Evolutionary conservation across 169 alveolate species (phyloP).

Genomic region (Eimeria tenella): DNA sequence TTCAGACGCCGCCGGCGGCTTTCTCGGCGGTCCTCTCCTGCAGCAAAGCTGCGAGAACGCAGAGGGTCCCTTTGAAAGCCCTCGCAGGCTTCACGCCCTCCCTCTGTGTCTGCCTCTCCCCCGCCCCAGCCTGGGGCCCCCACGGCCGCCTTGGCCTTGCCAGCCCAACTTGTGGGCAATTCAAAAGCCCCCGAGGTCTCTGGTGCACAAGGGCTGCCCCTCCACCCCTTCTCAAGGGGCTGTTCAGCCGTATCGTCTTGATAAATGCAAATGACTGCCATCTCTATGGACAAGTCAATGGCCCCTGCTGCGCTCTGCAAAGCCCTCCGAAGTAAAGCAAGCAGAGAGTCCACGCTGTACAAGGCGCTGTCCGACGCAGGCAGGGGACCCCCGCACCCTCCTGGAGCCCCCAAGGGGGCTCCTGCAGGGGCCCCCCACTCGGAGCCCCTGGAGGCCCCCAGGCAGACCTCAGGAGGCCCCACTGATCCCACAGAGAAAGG

Average conservation of each 20-base stretch:
- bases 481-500: neutral
- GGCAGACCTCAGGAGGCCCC: neutral
- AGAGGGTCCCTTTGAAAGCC: neutral
- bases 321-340: slow-evolving; percentile 31
- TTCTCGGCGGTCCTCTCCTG: neutral
- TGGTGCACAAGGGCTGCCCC: too few relatives aligned
- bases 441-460: neutral
- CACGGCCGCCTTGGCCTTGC: neutral
- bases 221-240: too few relatives aligned
- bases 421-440: slow-evolving; percentile 32
- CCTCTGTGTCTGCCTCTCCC: neutral
- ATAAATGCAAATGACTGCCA: neutral
- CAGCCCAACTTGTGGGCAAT: too few relatives aligned
- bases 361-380: neutral
- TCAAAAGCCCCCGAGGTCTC: too few relatives aligned
- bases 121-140: slow-evolving; percentile 32
- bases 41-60: neutral
- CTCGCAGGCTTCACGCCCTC: neutral
- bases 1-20: slow-evolving; percentile 5
- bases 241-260: neutral
- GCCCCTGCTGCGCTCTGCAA: slow-evolving; percentile 67
- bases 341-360: slow-evolving; percentile 46
- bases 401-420: neutral
- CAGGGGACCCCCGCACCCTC: neutral
- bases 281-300: slow-evolving; percentile 9